A percentile compares a stretch with the other conserved stretches of the same genome.
Conservation (phyloP, 2,329 filamentous ascomycete species). For the Cladophialophora bantiana region DNA sequence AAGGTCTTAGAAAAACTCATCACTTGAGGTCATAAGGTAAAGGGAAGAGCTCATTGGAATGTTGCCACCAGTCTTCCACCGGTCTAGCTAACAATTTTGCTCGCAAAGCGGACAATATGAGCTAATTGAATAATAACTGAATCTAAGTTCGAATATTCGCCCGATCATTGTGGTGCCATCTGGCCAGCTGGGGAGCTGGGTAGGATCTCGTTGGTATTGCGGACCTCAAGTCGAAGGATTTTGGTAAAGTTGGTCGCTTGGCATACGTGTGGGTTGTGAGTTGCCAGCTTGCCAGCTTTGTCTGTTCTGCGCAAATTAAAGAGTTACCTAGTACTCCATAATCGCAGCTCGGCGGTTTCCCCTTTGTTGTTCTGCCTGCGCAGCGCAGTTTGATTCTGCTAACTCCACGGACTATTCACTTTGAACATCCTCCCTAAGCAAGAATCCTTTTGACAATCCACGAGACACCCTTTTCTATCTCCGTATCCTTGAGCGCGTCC, state of each 20-base stretch:
- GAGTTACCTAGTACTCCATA: conserved; percentile 9
- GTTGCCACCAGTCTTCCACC: conserved; percentile 10
- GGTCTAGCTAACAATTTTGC: conserved; percentile 1
- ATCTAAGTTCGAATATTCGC: background rate
- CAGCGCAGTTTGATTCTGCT: conserved; percentile 13
- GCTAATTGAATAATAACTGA: conserved; percentile 3
- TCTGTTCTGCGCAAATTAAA: conserved; percentile 3
- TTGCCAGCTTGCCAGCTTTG: conserved; percentile 1
- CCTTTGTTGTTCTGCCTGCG: conserved; percentile 33
- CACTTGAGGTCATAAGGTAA: background rate
- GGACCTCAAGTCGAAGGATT: background rate
- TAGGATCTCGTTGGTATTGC: background rate
- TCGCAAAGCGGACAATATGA: background rate
- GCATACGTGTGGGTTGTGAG: conserved; percentile 8
- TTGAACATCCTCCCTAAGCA: background rate
- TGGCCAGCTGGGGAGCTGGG: too few species aligned
- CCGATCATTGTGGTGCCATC: too few species aligned
- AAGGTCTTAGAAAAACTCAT: conserved; percentile 25
- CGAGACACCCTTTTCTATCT: background rate
- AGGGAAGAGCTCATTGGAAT: conserved; percentile 26
- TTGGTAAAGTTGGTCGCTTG: background rate
- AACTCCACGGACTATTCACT: background rate
- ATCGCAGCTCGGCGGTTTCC: conserved; percentile 11
- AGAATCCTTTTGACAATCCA: background rate
- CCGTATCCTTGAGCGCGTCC: background rate